These are phyloP conservation scores for Beauveria sp. DNA, from an alignment of 2,329 filamentous ascomycete species.

Conservation along the genomic window DNA sequence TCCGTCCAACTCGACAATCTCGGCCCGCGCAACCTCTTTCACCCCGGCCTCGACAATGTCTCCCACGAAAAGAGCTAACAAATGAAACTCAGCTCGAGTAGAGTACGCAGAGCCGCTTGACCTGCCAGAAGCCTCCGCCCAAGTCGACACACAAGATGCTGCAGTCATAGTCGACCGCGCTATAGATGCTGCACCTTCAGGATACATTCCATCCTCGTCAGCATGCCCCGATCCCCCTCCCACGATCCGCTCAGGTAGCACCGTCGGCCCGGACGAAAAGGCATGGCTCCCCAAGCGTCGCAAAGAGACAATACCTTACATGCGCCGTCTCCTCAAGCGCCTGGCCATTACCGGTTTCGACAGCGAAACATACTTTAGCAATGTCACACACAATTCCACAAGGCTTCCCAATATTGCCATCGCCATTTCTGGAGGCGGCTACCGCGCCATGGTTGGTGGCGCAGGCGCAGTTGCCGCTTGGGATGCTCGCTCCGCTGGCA, in stretches of 20 bases:
- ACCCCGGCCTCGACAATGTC: neutral
- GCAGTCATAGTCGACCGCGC: neutral
- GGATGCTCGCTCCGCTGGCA: constrained; percentile 57
- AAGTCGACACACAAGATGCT: neutral
- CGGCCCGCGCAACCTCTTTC: neutral
- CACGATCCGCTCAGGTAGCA: constrained; percentile 8
- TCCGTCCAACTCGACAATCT: too few relatives aligned
- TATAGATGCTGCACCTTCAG: constrained; percentile 3
- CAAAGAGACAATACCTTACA: constrained; percentile 59
- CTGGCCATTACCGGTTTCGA: constrained; percentile 66
- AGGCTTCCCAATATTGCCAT: constrained; percentile 53
- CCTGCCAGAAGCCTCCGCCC: neutral
- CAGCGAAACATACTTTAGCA: constrained; percentile 57
- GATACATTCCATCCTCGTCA: neutral
- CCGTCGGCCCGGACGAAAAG: constrained; percentile 8
- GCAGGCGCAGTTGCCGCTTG: constrained; percentile 74
- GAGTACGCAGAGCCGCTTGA: neutral
- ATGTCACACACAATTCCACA: constrained; percentile 56
- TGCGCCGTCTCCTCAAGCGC: constrained; percentile 60
- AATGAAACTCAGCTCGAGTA: neutral
- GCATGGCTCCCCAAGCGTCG: constrained; percentile 61
- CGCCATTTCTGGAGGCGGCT: constrained; percentile 77
- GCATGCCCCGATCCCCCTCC: constrained; percentile 7
- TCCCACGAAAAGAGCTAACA: neutral
- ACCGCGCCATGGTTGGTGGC: constrained; percentile 75